Base-by-base conservation (phyloP, 1,284 basidiomycete species). In the Cerioporus squamosus region DNA sequence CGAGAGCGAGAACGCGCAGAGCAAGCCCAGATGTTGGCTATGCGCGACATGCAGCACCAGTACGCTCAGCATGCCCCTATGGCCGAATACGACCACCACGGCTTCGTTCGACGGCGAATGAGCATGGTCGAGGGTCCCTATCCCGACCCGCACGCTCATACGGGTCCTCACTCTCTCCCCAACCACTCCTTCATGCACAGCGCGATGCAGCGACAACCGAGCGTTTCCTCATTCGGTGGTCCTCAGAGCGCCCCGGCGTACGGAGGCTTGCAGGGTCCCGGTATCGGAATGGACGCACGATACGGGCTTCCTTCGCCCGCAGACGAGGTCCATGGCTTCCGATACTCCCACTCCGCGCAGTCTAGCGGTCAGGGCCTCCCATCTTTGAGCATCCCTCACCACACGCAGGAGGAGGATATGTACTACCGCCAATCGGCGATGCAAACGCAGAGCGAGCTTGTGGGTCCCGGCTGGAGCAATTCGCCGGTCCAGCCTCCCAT, bases 1-100 rank as follows among this genome's bases (percentile, higher is more conserved):
- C 69, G 70, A 53, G 65, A 69, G 38, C 67, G 66, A 33, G 69
- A 68, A 40, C 68, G 69, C 20, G 59, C 65, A 18, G 57, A 39
- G 3, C 50, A 63, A 26, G 50, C 46, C 6, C 59, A 55, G 31
- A 53, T 56, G 12, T 52, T 63, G 43, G 57, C 56, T 50, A 60
- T 63, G 48, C 57, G 57, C 23, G 61, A 63, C 20, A 54, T 62
- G 56, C 64, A 36, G 10, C 33, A 62, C 26, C 58, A 61, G 29
- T 51, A 36, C 44, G 53, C 51, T 15, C 60, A 57, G 33, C 59
- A 61, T 38, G 15, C 60, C 24, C 64, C 59, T 38, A 55, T 60
- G 52, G 44, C 48, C 24, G 62, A 59, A 23, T 57, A 59, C 53
- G 62, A 66, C 39, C 62, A 66, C 49, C 65, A 63, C 44, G 49